A percentile compares a stretch with the other conserved stretches of the same genome.
Conservation (phyloP, 352 stramenopile species). For the Pythium dissotocum region DNA sequence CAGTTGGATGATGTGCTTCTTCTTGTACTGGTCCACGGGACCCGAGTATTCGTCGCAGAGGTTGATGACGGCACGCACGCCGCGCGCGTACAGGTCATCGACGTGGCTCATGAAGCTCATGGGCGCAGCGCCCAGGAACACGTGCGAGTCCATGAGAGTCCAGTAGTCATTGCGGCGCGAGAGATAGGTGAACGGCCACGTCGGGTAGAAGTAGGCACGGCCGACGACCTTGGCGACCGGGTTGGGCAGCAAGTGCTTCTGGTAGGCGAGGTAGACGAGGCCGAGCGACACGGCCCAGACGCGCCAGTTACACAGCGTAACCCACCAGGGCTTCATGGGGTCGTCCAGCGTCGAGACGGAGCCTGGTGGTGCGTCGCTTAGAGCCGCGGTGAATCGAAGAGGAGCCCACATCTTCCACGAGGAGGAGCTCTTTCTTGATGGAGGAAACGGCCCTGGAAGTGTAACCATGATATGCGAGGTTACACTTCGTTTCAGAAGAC, state of each 20-base stretch:
- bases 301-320: constrained; percentile 25
- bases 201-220: constrained; percentile 91
- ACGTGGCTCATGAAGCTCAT: constrained; percentile 90
- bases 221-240: constrained; percentile 77
- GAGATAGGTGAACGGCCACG: constrained; percentile 91
- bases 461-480: background rate
- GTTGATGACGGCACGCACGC: constrained; percentile 93
- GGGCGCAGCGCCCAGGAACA: constrained; percentile 90
- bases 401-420: constrained; percentile 16
- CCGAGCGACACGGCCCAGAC: constrained; percentile 34
- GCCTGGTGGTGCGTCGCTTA: background rate
- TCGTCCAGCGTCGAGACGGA: constrained; percentile 11
- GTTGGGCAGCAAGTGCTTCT: constrained; percentile 87
- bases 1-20: constrained; percentile 89
- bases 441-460: background rate
- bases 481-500: constrained; percentile 1
- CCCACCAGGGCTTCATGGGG: constrained; percentile 28
- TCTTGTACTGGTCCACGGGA: constrained; percentile 84
- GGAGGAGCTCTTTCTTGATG: background rate
- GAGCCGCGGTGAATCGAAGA: background rate
- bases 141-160: constrained; percentile 91
- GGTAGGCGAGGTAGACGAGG: constrained; percentile 84
- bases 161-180: constrained; percentile 88
- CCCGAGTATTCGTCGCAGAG: constrained; percentile 96
- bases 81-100: constrained; percentile 67